These are phyloP conservation scores for Phytophthora ohioensis DNA, from an alignment of 352 stramenopile species.

Conservation along the genomic window DNA sequence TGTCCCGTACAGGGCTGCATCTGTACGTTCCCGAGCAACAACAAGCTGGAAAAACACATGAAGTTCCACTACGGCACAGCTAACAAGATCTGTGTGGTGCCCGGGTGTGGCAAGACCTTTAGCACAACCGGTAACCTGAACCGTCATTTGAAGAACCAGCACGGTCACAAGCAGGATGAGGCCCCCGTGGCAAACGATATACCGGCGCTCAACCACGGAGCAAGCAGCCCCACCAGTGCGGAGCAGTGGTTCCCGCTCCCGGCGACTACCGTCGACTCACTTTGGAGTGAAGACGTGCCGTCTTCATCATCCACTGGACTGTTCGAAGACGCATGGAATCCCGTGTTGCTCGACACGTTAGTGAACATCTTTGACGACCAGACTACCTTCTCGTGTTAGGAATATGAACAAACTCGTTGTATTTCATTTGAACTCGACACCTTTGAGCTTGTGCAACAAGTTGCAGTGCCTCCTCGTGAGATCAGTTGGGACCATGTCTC, in stretches of 20 bases:
- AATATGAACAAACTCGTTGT: neutral
- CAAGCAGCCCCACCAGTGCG: conserved; percentile 35
- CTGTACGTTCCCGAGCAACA: conserved; percentile 35
- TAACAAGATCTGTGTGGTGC: conserved; percentile 41
- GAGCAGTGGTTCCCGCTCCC: conserved; percentile 38
- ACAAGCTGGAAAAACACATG: conserved; percentile 49
- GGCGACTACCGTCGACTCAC: conserved; percentile 3
- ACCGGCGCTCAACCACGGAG: conserved; percentile 7
- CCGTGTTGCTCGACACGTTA: conserved; percentile 34
- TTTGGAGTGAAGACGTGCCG: conserved; percentile 23
- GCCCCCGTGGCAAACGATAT: neutral
- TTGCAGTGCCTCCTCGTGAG: conserved; percentile 2
- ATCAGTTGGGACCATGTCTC: conserved; percentile 8
- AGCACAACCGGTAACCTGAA: conserved; percentile 55
- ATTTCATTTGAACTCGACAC: conserved; percentile 19
- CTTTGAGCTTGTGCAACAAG: conserved; percentile 5
- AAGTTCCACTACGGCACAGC: conserved; percentile 41
- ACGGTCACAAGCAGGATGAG: conserved; percentile 28
- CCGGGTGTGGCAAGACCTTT: conserved; percentile 50
- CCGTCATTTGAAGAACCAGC: conserved; percentile 53
- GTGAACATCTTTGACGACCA: conserved; percentile 43
- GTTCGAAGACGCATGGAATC: conserved; percentile 41
- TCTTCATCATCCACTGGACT: conserved; percentile 20
- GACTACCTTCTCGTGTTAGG: conserved; percentile 32
- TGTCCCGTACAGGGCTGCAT: conserved; percentile 31